These are phyloP conservation scores for Eucalyptus pumila DNA, from an alignment of 345 rosid genomes.

Conservation along the genomic window DNA sequence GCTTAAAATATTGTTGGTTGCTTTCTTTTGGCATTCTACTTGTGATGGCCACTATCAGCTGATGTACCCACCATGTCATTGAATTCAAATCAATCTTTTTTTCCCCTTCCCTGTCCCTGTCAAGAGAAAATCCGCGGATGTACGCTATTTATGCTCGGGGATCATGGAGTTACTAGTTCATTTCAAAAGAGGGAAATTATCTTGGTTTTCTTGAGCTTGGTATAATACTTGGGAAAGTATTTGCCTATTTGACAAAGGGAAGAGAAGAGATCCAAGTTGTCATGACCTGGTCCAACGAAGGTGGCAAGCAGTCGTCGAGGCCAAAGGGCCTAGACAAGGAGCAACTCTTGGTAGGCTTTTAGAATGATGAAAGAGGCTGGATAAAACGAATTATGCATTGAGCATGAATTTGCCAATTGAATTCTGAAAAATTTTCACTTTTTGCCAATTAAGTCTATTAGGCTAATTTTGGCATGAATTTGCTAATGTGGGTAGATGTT, in stretches of 20 bases:
- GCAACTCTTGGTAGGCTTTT: no score
- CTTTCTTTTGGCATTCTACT: neutral
- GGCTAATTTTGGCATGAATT: no score
- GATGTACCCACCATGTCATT: neutral
- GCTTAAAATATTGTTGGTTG: neutral
- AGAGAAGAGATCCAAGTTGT: neutral
- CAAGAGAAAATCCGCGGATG: neutral
- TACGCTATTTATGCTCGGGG: neutral
- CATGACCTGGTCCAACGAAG: no score
- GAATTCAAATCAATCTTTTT: neutral
- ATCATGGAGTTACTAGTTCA: neutral
- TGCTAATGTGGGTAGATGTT: neutral
- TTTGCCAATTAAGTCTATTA: neutral
- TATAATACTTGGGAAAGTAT: neutral
- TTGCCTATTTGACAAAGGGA: neutral
- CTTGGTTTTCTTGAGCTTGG: neutral
- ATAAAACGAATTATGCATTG: no score
- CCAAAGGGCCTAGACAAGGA: fast-evolving
- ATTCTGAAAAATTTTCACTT: fast-evolving
- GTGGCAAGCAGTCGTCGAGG: fast-evolving
- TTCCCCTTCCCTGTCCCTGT: neutral
- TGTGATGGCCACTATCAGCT: neutral
- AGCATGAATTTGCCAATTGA: no score
- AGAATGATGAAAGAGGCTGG: no score
- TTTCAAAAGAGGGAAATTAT: neutral